Conservation (phyloP, 2,329 filamentous ascomycete genomes). For the Sarocladium oryzae region DNA sequence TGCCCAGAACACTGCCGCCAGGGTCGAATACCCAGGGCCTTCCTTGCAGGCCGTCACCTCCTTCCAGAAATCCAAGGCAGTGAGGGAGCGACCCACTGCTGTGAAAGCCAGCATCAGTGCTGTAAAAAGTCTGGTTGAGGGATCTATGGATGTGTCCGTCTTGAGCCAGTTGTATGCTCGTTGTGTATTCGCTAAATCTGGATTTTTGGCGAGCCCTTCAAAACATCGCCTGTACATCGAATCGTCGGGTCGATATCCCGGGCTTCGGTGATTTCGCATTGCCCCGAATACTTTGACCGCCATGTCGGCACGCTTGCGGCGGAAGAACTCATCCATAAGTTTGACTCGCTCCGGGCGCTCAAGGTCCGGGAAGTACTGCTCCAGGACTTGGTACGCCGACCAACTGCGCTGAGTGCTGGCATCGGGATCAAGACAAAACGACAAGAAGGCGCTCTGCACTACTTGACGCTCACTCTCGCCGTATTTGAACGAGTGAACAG, state of each 20-base stretch:
- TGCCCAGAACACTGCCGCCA: conserved; percentile 74
- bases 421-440: conserved; percentile 57
- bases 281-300: conserved; percentile 82
- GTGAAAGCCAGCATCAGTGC: conserved; percentile 82
- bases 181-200: conserved; percentile 54
- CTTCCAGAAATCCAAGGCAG: conserved; percentile 73
- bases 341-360: conserved; percentile 57
- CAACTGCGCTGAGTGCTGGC: conserved; percentile 59
- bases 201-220: conserved; percentile 60
- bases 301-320: conserved; percentile 72
- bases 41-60: conserved; percentile 79
- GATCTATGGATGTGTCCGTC: conserved; percentile 75
- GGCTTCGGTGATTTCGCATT: conserved; percentile 74
- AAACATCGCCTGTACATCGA: conserved; percentile 76
- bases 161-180: conserved; percentile 91
- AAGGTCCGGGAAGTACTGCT: conserved; percentile 60
- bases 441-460: conserved; percentile 59
- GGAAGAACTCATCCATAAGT: conserved; percentile 79
- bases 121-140: conserved; percentile 72
- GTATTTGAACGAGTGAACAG: conserved; percentile 64
- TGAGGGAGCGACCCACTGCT: conserved; percentile 56
- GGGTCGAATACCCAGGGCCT: conserved; percentile 74
- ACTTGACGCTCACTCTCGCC: conserved; percentile 61
- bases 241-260: conserved; percentile 56
- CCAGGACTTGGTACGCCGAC: conserved; percentile 60